Conservation (phyloP, 2,329 filamentous ascomycete species). For the Phaeosphaeriaceae sp. region DNA sequence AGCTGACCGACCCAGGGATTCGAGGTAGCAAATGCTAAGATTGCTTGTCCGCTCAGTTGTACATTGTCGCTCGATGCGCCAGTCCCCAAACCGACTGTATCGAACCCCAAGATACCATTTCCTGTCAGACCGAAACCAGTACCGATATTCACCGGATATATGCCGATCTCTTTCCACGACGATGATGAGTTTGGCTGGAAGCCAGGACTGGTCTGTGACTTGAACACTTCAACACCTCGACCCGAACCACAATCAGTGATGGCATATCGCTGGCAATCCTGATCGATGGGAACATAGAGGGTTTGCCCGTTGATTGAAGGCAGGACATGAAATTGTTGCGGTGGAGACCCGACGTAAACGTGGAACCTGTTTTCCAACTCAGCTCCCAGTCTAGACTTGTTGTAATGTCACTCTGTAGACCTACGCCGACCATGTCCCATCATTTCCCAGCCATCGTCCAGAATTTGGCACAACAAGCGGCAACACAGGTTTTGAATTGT, state of each 20-base stretch:
- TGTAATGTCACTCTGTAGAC: background rate
- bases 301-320: slow-evolving; percentile 25
- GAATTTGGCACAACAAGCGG: slow-evolving; percentile 17
- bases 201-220: slow-evolving; percentile 8
- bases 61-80: slow-evolving; percentile 13
- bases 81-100: slow-evolving; percentile 51
- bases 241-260: slow-evolving; percentile 34
- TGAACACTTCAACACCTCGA: slow-evolving; percentile 15
- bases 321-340: slow-evolving; percentile 33
- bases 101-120: slow-evolving; percentile 70
- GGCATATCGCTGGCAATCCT: slow-evolving; percentile 53
- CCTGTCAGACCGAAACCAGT: slow-evolving; percentile 61
- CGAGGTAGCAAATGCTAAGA: slow-evolving; percentile 44
- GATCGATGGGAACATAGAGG: slow-evolving; percentile 46
- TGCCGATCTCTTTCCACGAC: slow-evolving; percentile 64
- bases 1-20: slow-evolving; percentile 53
- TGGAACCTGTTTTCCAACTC: slow-evolving; percentile 19
- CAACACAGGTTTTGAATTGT: background rate
- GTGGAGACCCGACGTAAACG: slow-evolving; percentile 35
- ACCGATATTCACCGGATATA: slow-evolving; percentile 65
- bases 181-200: slow-evolving; percentile 18
- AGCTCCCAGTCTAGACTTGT: slow-evolving; percentile 1
- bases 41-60: slow-evolving; percentile 22
- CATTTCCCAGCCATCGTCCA: slow-evolving; percentile 22
- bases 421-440: slow-evolving; percentile 33